phyloP scores from a whole-genome alignment of 768 basidiomycete genomes.

The Inosperma sp. region DNA sequence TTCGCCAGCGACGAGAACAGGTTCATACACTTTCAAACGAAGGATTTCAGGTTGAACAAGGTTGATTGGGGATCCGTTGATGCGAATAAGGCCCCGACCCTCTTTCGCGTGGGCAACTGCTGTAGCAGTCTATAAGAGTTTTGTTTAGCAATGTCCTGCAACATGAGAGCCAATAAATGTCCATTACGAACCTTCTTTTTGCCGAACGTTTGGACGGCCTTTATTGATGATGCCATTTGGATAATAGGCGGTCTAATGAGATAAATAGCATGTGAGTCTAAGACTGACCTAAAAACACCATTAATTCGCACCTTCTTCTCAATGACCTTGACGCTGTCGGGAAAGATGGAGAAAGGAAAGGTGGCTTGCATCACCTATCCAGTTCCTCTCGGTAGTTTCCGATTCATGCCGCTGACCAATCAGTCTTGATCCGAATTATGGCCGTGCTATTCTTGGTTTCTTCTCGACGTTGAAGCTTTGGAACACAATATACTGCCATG shows the following conservation, averaged over 20 bases:
- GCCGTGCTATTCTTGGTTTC: neutral
- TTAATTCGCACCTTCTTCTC: slow-evolving; percentile 38
- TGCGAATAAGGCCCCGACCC: slow-evolving; percentile 92
- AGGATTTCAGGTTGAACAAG: slow-evolving; percentile 94
- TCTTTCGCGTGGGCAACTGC: slow-evolving; percentile 96
- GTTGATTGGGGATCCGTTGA: slow-evolving; percentile 95
- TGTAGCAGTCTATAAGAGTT: slow-evolving; percentile 75
- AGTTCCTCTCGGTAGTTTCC: slow-evolving; percentile 32
- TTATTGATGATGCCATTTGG: slow-evolving; percentile 68
- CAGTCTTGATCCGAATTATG: no score
- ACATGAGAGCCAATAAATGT: slow-evolving; percentile 5
- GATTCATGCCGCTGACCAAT: slow-evolving; percentile 31
- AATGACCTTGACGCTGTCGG: slow-evolving; percentile 39
- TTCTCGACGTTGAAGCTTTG: slow-evolving; percentile 2
- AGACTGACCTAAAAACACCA: slow-evolving; percentile 8
- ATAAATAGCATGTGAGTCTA: slow-evolving; percentile 7
- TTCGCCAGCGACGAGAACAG: slow-evolving; percentile 89
- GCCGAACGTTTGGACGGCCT: slow-evolving; percentile 98
- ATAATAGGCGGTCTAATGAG: slow-evolving; percentile 20
- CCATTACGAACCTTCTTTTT: slow-evolving; percentile 94
- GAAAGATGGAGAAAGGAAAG: slow-evolving; percentile 15
- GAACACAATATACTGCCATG: no score
- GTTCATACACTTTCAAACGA: slow-evolving; percentile 97
- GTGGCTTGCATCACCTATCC: slow-evolving; percentile 41
- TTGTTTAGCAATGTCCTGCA: slow-evolving; percentile 6